Percentiles rank a stretch among this genome's conserved stretches.
These are phyloP conservation scores for Aspergillus oerlinghausenensis DNA, from an alignment of 2,329 filamentous ascomycete species.

Conservation along the genomic window DNA sequence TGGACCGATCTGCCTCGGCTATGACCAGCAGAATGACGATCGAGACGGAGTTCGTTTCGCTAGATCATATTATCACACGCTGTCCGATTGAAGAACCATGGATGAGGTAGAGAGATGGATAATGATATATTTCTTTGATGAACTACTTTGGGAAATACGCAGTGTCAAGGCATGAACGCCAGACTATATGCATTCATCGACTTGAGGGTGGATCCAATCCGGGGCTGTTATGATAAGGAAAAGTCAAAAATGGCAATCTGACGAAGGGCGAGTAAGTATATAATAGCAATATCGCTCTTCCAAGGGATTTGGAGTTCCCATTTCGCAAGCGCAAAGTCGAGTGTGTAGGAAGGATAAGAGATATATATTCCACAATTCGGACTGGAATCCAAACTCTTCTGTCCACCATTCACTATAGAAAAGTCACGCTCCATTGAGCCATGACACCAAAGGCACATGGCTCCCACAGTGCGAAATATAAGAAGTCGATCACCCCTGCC, in stretches of 20 bases:
- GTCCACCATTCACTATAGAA: background rate
- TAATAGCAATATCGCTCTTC: background rate
- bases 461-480: background rate
- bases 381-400: background rate
- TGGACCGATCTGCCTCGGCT: background rate
- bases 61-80: no score
- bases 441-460: background rate
- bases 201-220: background rate
- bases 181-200: background rate
- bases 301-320: no score
- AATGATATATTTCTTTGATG: background rate
- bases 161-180: background rate
- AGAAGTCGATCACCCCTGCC: background rate
- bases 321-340: background rate
- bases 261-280: background rate
- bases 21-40: no score
- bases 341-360: background rate
- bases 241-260: background rate
- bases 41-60: no score
- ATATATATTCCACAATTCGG: background rate
- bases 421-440: background rate
- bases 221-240: background rate
- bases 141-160: background rate
- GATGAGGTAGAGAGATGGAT: no score
- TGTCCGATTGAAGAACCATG: no score